Conservation (phyloP, 2,329 filamentous ascomycete species). For the Ascochyta viciae-villosae region DNA sequence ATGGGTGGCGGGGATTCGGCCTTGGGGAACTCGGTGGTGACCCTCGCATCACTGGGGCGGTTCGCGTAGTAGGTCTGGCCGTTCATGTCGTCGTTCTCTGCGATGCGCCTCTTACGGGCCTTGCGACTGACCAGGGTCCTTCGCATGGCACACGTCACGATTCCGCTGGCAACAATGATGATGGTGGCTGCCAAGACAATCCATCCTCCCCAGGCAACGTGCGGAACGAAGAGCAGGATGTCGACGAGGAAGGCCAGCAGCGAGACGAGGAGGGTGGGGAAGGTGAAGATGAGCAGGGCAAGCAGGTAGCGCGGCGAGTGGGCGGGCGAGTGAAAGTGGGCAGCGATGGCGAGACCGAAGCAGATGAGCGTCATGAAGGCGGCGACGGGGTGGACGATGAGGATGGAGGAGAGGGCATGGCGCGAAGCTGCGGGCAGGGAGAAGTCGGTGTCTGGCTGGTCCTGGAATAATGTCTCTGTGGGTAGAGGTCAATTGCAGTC, state of each 20-base stretch:
- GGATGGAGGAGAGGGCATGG: conserved; percentile 79
- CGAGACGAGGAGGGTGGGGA: conserved; percentile 83
- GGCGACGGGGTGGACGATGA: conserved; percentile 92
- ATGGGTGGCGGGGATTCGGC: conserved; percentile 63
- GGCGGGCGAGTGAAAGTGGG: conserved; percentile 85
- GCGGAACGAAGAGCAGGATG: conserved; percentile 91
- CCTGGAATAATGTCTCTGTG: conserved; percentile 57
- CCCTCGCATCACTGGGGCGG: conserved; percentile 44
- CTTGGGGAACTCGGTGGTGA: conserved; percentile 52
- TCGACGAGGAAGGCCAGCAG: conserved; percentile 91
- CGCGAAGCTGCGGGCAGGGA: conserved; percentile 69
- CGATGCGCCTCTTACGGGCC: conserved; percentile 89
- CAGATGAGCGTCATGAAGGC: conserved; percentile 85
- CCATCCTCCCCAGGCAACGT: conserved; percentile 93
- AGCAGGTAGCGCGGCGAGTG: conserved; percentile 91
- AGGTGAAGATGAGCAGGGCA: conserved; percentile 81
- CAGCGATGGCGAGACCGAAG: conserved; percentile 77
- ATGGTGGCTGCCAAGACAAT: conserved; percentile 90
- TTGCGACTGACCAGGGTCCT: conserved; percentile 90
- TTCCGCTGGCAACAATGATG: conserved; percentile 78
- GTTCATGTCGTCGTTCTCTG: conserved; percentile 96
- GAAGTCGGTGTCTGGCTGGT: conserved; percentile 60
- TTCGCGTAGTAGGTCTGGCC: conserved; percentile 83
- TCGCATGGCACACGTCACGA: conserved; percentile 94
- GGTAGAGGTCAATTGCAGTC: conserved; percentile 20